phyloP scores from a whole-genome alignment of 768 basidiomycete species.

The Leccinum rimulosum region DNA sequence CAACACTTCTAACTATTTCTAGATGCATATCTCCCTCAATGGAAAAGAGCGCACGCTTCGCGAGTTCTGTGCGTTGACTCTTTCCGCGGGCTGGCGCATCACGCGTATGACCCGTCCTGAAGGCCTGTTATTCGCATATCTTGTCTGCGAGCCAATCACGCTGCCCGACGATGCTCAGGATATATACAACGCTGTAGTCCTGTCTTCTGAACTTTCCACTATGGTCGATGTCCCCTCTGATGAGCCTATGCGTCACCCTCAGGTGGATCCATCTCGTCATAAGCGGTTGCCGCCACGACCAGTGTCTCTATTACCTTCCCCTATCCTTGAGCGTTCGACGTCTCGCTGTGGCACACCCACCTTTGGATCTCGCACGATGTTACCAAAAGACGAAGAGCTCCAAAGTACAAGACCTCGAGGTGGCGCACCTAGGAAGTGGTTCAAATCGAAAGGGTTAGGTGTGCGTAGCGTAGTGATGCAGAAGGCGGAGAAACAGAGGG shows the following conservation, averaged over 20 bases:
- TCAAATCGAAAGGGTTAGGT: slow-evolving; percentile 30
- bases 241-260: background rate
- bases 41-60: slow-evolving; percentile 68
- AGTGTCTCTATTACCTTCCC: slow-evolving; percentile 15
- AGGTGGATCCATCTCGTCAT: slow-evolving; percentile 1
- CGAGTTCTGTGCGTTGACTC: slow-evolving; percentile 52
- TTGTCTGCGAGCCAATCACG: slow-evolving; percentile 60
- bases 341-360: slow-evolving; percentile 62
- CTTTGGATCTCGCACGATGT: slow-evolving; percentile 49
- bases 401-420: slow-evolving; percentile 14
- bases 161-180: slow-evolving; percentile 41
- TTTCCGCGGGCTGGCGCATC: slow-evolving; percentile 62
- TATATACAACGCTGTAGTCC: slow-evolving; percentile 20
- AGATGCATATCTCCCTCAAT: slow-evolving; percentile 74
- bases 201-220: slow-evolving; percentile 18
- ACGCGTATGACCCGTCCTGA: slow-evolving; percentile 53
- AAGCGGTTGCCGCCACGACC: slow-evolving; percentile 9
- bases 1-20: slow-evolving; percentile 1
- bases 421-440: slow-evolving; percentile 24
- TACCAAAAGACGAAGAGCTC: slow-evolving; percentile 29
- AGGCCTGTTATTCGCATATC: slow-evolving; percentile 68
- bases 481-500: slow-evolving; percentile 23
- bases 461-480: slow-evolving; percentile 24
- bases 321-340: slow-evolving; percentile 42
- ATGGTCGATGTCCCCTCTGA: slow-evolving; percentile 11